A percentile compares a stretch with the other conserved stretches of the same genome.
These are phyloP conservation scores for Sonneratia caseolaris DNA, from an alignment of 345 rosid genomes.

Conservation along the genomic window DNA sequence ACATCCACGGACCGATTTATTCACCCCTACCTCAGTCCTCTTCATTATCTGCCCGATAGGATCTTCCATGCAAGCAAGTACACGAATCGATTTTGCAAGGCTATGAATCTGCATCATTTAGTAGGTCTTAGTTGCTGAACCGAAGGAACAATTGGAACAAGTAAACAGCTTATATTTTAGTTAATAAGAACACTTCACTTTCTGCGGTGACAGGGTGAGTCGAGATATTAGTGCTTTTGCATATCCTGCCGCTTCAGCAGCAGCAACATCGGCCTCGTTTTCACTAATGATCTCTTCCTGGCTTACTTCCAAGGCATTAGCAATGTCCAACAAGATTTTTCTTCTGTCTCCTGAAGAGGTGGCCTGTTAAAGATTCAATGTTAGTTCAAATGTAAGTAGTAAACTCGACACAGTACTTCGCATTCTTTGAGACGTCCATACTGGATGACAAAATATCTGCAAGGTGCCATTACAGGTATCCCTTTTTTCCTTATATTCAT, in stretches of 20 bases:
- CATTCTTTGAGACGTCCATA: too few relatives aligned
- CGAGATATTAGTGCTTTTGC: constrained; percentile 74
- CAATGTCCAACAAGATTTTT: constrained; percentile 61
- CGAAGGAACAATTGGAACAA: background rate
- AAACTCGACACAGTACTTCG: background rate
- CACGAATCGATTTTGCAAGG: constrained; percentile 71
- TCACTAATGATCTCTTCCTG: constrained; percentile 47
- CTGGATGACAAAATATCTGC: background rate
- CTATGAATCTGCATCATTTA: constrained; percentile 45
- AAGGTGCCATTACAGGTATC: too few relatives aligned
- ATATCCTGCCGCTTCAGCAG: constrained; percentile 67
- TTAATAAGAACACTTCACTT: constrained; percentile 27
- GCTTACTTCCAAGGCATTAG: constrained; percentile 76
- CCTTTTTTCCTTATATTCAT: too few relatives aligned
- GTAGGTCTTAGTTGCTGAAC: background rate
- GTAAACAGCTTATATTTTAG: background rate
- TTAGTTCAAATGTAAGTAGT: background rate
- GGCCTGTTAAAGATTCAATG: constrained; percentile 28
- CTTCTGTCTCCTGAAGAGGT: constrained; percentile 64
- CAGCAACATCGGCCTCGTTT: constrained; percentile 77
- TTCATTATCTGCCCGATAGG: constrained; percentile 77
- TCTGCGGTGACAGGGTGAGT: constrained; percentile 67
- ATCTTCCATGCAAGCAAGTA: constrained; percentile 91
- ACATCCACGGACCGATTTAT: constrained; percentile 3
- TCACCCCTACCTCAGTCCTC: constrained; percentile 66